These are phyloP conservation scores for Trichoderma atroviride DNA, from an alignment of 2,329 filamentous ascomycete genomes.

Conservation along the genomic window DNA sequence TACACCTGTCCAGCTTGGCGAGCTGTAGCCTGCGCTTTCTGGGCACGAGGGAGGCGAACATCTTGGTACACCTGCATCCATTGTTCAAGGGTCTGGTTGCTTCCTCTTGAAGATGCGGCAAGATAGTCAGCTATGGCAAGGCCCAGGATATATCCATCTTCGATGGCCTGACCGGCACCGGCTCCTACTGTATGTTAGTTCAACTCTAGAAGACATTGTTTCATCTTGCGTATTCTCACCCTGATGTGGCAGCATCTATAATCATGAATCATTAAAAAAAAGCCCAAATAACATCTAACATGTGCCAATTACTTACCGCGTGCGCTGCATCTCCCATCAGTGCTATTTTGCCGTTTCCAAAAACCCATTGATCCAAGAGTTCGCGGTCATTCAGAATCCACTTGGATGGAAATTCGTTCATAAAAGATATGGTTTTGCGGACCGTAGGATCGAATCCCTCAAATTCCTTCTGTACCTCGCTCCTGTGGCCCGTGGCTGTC, in stretches of 20 bases:
- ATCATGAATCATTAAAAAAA: background rate
- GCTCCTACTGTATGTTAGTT: constrained; percentile 37
- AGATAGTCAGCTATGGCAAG: constrained; percentile 8
- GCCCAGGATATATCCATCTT: constrained; percentile 34
- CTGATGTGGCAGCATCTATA: constrained; percentile 23
- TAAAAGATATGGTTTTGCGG: constrained; percentile 16
- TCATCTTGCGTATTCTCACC: background rate
- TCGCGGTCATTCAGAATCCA: constrained; percentile 20
- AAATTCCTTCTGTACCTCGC: constrained; percentile 17
- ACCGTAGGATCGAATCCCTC: background rate
- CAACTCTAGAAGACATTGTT: too few relatives aligned
- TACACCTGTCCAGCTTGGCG: constrained; percentile 16
- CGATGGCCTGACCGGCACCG: constrained; percentile 47
- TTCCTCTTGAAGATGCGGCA: background rate
- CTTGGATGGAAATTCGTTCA: constrained; percentile 19
- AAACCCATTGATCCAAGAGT: constrained; percentile 17
- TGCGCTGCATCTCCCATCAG: constrained; percentile 51
- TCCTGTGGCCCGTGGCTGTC: constrained; percentile 4
- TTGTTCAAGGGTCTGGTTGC: background rate
- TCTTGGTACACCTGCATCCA: constrained; percentile 19
- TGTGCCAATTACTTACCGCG: constrained; percentile 45
- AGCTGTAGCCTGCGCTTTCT: constrained; percentile 21
- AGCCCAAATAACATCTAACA: background rate
- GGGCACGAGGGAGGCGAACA: constrained; percentile 14
- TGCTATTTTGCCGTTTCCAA: constrained; percentile 11